Base-by-base conservation (phyloP, 371 early-diverging fungal species). In the Apophysomyces trapeziformis region DNA sequence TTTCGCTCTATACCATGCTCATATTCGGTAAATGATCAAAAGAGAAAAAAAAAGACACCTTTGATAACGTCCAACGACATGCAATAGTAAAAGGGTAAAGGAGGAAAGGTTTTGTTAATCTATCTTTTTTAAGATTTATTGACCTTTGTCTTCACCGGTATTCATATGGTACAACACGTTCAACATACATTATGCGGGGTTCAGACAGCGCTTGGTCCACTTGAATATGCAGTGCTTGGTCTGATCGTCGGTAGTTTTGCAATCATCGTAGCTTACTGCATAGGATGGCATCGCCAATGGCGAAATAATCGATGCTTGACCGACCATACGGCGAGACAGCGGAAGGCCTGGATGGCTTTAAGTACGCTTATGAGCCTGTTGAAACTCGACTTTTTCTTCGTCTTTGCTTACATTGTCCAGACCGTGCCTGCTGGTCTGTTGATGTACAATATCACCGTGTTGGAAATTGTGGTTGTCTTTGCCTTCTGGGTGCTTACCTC, bases 351-450 rank as follows among this genome's bases (percentile, higher is more conserved):
- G 16, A 56, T 72, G 7, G 50, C 67, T n/a, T 64, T 65, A 59
- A 14, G 64, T 0, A 57, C 63, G 13, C 57, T 75, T 26, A 54
- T 62, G 4, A 64, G 70, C 0, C 35, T 72, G 3, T 36, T 72
- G 7, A 70, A 73, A 8, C 41, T 75, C 21, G 70, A 70, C 41
- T 46, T 72, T n/a, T 75, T 68, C 39, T 75, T 70, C 50, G 11
- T 65, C 0, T 66, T 66, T 57, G 46, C 67, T 0, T 73, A 68
- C 43, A 61, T 66, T 0, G 66, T 59, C 8, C 76, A 75, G 54
- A 46, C 73, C 4, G 38, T 64, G 1, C 73, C 73, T 7, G 56
- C 68, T 2, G 46, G 7, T 2, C 5, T 68, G 6, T 26, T 75
- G 13, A 58, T 50, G 1, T 66, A 70, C 37, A 56, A 60, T 12